Conservation (phyloP, 805 yeast genomes). For the Starmerella sirachaensis region DNA sequence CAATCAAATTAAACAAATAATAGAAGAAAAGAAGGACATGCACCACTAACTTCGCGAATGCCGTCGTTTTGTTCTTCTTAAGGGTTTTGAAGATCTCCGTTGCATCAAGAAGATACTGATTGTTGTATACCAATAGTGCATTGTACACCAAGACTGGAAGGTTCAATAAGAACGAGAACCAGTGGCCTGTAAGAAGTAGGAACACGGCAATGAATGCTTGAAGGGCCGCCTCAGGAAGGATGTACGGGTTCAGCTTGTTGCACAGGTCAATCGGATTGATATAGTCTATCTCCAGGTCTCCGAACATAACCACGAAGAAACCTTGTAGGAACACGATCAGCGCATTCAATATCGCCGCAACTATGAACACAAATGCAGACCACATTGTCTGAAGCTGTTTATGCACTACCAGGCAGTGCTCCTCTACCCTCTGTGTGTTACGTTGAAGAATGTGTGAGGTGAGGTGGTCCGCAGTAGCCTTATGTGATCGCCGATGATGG, state of each 20-base stretch:
- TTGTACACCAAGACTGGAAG: constrained; percentile 77
- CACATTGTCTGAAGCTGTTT: constrained; percentile 9
- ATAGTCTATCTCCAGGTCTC: constrained; percentile 19
- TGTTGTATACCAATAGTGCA: constrained; percentile 61
- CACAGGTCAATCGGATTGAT: constrained; percentile 61
- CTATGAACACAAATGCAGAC: constrained; percentile 8
- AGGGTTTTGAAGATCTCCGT: constrained; percentile 95
- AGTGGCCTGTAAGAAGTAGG: constrained; percentile 77
- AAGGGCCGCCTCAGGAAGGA: constrained; percentile 77
- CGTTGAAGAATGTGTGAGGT: no score
- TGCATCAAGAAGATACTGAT: constrained; percentile 82
- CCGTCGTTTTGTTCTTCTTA: constrained; percentile 80
- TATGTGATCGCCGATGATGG: no score
- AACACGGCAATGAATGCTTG: constrained; percentile 54
- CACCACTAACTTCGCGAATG: constrained; percentile 80
- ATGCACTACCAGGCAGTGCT: no score
- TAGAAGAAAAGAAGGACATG: constrained; percentile 85
- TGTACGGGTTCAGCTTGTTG: constrained; percentile 73
- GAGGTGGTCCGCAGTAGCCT: no score
- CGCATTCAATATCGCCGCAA: constrained; percentile 7
- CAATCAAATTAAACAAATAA: constrained; percentile 90
- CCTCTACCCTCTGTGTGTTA: no score
- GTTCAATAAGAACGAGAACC: constrained; percentile 80
- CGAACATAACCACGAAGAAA: constrained; percentile 14
- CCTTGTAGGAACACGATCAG: constrained; percentile 16